phyloP scores from a whole-genome alignment of 2,329 filamentous ascomycete species.

The Ceratocystis destructans region DNA sequence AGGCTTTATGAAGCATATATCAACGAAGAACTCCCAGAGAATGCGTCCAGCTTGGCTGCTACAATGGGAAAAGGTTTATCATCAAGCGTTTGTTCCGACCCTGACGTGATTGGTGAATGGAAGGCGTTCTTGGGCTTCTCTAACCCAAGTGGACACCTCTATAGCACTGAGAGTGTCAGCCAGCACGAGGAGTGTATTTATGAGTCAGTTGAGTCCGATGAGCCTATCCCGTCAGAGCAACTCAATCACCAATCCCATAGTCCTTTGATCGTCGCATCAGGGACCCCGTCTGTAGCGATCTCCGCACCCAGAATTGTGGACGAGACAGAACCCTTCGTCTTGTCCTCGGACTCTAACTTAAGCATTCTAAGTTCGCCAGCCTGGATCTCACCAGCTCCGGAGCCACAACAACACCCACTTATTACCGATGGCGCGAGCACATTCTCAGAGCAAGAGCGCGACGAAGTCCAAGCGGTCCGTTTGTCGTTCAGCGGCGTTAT shows the following conservation, averaged over 20 bases:
- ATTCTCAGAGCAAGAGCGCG: background rate
- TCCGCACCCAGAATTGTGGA: background rate
- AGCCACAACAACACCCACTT: background rate
- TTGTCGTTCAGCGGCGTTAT: background rate
- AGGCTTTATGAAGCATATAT: background rate
- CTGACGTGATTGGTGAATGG: conserved; percentile 12
- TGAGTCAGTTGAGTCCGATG: background rate
- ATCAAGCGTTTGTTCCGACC: conserved; percentile 11
- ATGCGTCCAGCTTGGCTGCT: conserved; percentile 1
- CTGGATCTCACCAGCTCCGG: background rate
- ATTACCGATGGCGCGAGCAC: background rate
- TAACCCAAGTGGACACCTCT: background rate
- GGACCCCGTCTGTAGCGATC: background rate
- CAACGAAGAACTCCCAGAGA: background rate
- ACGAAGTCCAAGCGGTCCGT: background rate
- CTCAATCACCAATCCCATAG: background rate
- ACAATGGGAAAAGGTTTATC: background rate
- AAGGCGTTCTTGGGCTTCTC: conserved; percentile 10
- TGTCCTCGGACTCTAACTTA: conserved; percentile 6
- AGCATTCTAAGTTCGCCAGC: background rate
- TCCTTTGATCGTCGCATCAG: background rate
- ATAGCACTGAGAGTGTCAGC: background rate
- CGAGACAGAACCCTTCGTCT: background rate
- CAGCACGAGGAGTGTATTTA: background rate
- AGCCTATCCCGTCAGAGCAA: background rate